Base-by-base conservation (phyloP, 2,329 filamentous ascomycete genomes). In the Rutstroemia sydowiana region DNA sequence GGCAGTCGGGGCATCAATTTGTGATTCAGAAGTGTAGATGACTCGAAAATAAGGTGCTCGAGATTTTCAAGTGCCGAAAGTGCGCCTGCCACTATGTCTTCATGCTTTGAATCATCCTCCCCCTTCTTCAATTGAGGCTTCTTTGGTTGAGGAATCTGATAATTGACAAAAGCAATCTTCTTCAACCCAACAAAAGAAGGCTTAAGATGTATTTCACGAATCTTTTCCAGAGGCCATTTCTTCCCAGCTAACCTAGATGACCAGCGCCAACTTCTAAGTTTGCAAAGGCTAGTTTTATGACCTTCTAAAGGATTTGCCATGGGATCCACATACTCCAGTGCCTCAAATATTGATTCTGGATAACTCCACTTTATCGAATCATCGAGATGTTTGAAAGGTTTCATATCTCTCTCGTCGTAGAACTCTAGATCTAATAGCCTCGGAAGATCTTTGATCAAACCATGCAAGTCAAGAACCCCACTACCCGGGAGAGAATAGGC, bases 341-440 rank as follows among this genome's bases (percentile, higher is more conserved):
- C 76, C 2, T 77, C 68, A 55, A 95, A 86, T 0, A 95, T 68
- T 4, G 76, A 71, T 5, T 74, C 67, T 10, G 85, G 77, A 63
- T 93, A 91, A 14, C 74, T 75, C 86, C 87, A 95, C 56, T 79
- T 81, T 21, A 84, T 67, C 45, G 71, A 74, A 26, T 72, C 70
- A 45, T 78, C 73, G 5, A 83, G 71, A 32, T 73, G 67, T 37
- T 85, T 73, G 64, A 83, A 88, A 0, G 85, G 85, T 2, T 84
- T 75, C 56, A 79, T 70, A 61, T 95, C 87, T 45, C 78, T 73
- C 10, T 76, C 77, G 59, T 91, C 86, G 56, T 83, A 84, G 14
- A 95, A 75, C 52, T 89, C 80, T 30, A 96, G 69, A 45, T 84
- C 77, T 47, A 77, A 76, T 14, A 95, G 73, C 44, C 81, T 81